Evolutionary conservation across 2,329 filamentous ascomycete genomes (phyloP), one percentile per base, ranked within the genome.

Genomic region (Aureobasidium namibiae): DNA sequence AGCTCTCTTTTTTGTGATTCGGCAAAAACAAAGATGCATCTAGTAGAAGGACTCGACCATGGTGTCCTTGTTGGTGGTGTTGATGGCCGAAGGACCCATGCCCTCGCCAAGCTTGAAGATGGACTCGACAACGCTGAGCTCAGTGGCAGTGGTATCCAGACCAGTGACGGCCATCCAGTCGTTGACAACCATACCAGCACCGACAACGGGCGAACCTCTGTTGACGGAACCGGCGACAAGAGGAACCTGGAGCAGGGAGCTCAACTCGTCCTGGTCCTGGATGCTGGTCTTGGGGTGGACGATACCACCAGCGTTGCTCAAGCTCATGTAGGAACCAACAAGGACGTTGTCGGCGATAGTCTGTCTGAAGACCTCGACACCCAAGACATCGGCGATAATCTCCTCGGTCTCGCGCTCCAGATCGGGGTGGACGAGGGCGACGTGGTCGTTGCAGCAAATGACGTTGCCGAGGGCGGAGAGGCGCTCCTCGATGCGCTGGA

Each of bases 41-140:
- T 82, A 99, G 80, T 99, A 99, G 79, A 97, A 99, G 69, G 90
- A 95, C 80, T 99, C 94, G 63, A 99, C 94, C 84, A 99, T 95
- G 65, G 91, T 94, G 74, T 97, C 92, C 83, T 96, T 97, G 80
- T 96, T 86, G 67, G 78, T 86, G 56, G 86, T 88, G 73, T 89
- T 89, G 77, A 92, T 90, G 68, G 83, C 86, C 69, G 84, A 84
- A 53, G 90, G 87, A 7, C 84, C 90, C 65, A 85, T 82, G 67
- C 90, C 91, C 79, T 97, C 92, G 64, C 92, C 92, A 48, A 99
- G 80, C 68, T 91, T 85, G 81, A 99, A 99, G 64, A 99, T 92
- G 68, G 87, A 92, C 82, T 99, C 94, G 60, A 99, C 84, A 61
- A 99, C 94, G 70, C 90, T 95, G 68, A 99, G 79, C 78, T 99